Conservation (phyloP, 2,329 filamentous ascomycete species). For the Lithohypha guttulata region DNA sequence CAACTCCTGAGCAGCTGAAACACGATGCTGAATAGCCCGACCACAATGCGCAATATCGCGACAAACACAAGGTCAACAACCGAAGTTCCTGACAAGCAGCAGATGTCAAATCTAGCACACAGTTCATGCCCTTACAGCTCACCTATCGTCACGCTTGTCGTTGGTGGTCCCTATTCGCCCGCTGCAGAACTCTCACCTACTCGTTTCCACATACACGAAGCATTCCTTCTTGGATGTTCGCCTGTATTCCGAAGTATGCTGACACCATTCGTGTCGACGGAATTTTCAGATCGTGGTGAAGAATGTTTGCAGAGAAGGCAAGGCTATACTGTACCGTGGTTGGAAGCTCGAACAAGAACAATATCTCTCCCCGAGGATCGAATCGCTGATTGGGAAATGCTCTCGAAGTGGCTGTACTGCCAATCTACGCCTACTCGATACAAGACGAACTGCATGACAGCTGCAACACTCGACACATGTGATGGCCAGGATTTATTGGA, state of each 20-base stretch:
- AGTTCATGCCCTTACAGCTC: not conserved
- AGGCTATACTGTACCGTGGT: too few species aligned
- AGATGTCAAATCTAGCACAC: too few species aligned
- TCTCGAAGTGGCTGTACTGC: slow-evolving; percentile 4
- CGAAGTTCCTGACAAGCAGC: too few species aligned
- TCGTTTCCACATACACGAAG: slow-evolving; percentile 1
- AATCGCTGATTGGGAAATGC: not conserved
- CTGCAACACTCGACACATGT: not conserved
- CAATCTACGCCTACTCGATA: too few species aligned
- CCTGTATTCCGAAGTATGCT: slow-evolving; percentile 2
- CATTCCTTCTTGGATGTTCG: not conserved
- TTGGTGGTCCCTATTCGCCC: slow-evolving; percentile 3
- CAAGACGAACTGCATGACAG: too few species aligned
- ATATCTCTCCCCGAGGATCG: slow-evolving; percentile 2
- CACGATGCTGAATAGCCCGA: too few species aligned
- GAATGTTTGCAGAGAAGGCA: not conserved
- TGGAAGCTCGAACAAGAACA: not conserved
- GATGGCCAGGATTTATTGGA: not conserved
- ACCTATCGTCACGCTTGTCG: slow-evolving; percentile 1
- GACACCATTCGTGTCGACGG: not conserved
- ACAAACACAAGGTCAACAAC: too few species aligned
- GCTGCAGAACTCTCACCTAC: not conserved
- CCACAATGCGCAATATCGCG: too few species aligned
- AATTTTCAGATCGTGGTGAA: not conserved
- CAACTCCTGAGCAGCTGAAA: too few species aligned